Base-by-base conservation (phyloP, 2,329 filamentous ascomycete species). In the Neofusicoccum cordaticola region DNA sequence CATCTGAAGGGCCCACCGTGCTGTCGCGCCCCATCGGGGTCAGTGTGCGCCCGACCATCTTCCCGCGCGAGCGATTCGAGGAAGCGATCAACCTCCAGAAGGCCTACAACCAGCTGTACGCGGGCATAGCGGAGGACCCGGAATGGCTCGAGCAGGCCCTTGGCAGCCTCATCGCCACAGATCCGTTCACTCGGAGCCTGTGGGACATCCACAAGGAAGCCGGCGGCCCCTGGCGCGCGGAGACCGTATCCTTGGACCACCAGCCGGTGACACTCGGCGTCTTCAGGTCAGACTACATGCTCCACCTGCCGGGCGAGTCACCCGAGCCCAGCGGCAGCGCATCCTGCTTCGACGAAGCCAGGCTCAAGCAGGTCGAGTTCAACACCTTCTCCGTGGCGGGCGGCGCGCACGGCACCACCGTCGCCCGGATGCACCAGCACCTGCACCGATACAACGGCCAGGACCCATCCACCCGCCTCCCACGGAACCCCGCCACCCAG, bases 371-470 rank as follows among this genome's bases (percentile, higher is more conserved):
- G 78, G 94, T 99, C 65, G 95, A 99, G 74, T 99, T 99, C 82
- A 99, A 99, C 81, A 99, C 95, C n/a, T 98, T 99, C 68, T 93
- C 95, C 2, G 92, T 94, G 1, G 98, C 95, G 0, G 98, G 98
- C 72, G 95, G 93, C 17, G 94, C 94, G 0, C 85, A 98, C 3
- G 96, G 95, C 0, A 85, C 86, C 39, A 86, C 90, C 67, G 93
- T 95, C 1, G 89, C 91, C 5, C 81, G 83, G 19, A 81, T 98
- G 27, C 94, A 98, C 78, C 87, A 85, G 78, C 89, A 85, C 66
- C 78, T 87, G 11, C 74, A 82, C 1, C 75, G 71, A 1, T 77
- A 80, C 34, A 79, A 77, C 56, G 81, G 81, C 41, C 84, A 84
- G 65, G 80, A 82, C 12, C 62, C 69, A 8, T 75, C 78, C 19